Base-by-base conservation (phyloP, 2,329 filamentous ascomycete species). In the Penicillium sp. region DNA sequence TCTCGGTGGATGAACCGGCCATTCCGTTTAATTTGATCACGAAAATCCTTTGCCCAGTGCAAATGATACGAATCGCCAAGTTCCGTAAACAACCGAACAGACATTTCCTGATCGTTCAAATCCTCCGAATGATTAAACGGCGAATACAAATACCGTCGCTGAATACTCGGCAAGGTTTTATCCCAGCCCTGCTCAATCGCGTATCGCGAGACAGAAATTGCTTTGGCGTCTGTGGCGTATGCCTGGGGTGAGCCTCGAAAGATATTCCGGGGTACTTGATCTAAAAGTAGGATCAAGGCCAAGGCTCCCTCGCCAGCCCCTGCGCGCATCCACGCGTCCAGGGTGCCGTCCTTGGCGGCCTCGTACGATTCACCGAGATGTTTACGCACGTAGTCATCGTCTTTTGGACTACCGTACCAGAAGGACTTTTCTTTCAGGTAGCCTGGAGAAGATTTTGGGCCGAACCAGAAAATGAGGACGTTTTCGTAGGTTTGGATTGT, bases 261-360 rank as follows among this genome's bases (percentile, higher is more conserved):
- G 30, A 65, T 49, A 30, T 66, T 65, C 3, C 63, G 56, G 7
- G 63, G 57, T 30, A 65, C 61, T 43, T 66, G 62, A 44, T 66
- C 62, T 5, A 66, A 56, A 1, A 65, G 56, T n/a, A 67, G 47
- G 25, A 66, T 55, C 9, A 65, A 47, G 6, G 62, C 62, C 14
- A 65, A 48, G 6, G 56, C 54, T 5, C 61, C 57, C 37, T 51
- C 12, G 35, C 55, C 29, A 7, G 42, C 8, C 11, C 42, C 37
- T 6, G 23, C 44, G 32, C 48, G 8, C 11, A 25, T 43, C 50
- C 48, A 53, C 7, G 18, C 8, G 22, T 59, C 51, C 1, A 56
- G 44, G 3, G 38, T 20, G 29, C 48, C 42, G 11, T 40, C 33
- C 22, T 47, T 45, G 8, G 55, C 55, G 4, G 45, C 41, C 15